Conservation (phyloP, 1,139 yeast genomes). For the Suhomyces bribrorum region DNA sequence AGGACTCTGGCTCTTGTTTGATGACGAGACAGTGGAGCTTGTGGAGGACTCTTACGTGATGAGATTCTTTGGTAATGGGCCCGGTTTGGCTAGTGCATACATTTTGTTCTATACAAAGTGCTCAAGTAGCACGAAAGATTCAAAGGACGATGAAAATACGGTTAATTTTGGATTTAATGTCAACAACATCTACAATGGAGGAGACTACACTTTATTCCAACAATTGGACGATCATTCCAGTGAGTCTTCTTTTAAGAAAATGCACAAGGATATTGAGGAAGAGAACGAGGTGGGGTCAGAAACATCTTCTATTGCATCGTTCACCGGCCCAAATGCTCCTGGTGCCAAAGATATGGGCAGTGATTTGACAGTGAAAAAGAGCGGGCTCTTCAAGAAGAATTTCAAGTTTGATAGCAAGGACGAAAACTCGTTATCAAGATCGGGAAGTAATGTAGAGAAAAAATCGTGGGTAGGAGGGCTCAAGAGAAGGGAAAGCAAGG, state of each 20-base stretch:
- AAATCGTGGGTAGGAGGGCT: conserved; percentile 48
- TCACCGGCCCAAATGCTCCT: conserved; percentile 6
- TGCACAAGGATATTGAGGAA: conserved; percentile 14
- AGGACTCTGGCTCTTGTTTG: conserved; percentile 88
- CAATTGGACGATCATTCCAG: conserved; percentile 9
- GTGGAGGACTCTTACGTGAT: conserved; percentile 83
- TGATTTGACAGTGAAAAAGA: conserved; percentile 12
- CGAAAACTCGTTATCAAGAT: conserved; percentile 12
- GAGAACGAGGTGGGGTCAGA: conserved; percentile 13
- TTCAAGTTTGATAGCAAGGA: conserved; percentile 28
- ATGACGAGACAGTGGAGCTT: conserved; percentile 91
- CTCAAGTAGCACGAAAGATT: conserved; percentile 24
- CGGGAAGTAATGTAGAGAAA: conserved; percentile 28
- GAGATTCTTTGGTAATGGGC: conserved; percentile 86
- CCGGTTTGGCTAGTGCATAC: conserved; percentile 90
- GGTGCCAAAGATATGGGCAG: conserved; percentile 4
- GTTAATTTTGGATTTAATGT: conserved; percentile 40
- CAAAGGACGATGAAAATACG: conserved; percentile 27
- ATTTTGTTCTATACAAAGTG: conserved; percentile 66
- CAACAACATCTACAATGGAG: conserved; percentile 35
- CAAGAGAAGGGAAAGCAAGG: conserved; percentile 36
- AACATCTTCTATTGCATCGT: conserved; percentile 11
- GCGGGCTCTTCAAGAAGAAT: conserved; percentile 32
- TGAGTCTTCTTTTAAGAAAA: conserved; percentile 16
- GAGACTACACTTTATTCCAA: conserved; percentile 13